Evolutionary conservation across 2,329 filamentous ascomycete genomes (phyloP), one percentile per base, ranked within the genome.

Genomic region (Fusarium floridanum): DNA sequence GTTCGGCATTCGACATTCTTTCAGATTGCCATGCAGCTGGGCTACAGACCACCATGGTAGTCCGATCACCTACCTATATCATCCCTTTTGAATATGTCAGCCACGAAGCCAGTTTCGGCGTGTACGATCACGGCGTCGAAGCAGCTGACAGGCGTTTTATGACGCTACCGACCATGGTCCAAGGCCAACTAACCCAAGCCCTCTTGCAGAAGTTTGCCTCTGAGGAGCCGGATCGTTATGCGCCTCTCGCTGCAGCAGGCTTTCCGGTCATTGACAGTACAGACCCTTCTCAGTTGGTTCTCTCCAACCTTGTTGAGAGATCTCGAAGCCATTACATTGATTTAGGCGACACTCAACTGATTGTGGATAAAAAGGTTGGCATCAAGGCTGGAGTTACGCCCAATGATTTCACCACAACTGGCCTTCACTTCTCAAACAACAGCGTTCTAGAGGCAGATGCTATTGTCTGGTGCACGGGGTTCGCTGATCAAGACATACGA

Each of bases 11-110:
- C 8, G 71, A 76, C 6, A 32, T 76, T 2, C n/a, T 76, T 3
- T 60, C 43, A 2, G 71, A 76, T 11, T 76, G 68, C 11, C 12
- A 76, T 2, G 5, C 16, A 1, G 68, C 66, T 0, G 66, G 68
- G 1, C 60, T 74, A 0, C 1, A 64, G 12, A 2, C 48, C 2
- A 68, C 68, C 1, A 76, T 76, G 62, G 41, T 62, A 5, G 62
- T 48, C 6, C 66, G 73, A 6, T 76, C 74, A 0, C 71, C 73
- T 6, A 76, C 73, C 6, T 76, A 76, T n/a, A 39, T 76, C 4
- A 41, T 76, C 1, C 71, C 73, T 0, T 24, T 76, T 0, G 66
- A 64, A 0, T 71, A 76, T 17, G 27, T 76, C 20, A 66, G 67
- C 10, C 5, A 75, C 9, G 48, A 66, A 6, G 20, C 36, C 5